Evolutionary conservation across 2,329 filamentous ascomycete species (phyloP), one percentile per base, ranked within the genome.

Genomic region (Botrytis cinerea): DNA sequence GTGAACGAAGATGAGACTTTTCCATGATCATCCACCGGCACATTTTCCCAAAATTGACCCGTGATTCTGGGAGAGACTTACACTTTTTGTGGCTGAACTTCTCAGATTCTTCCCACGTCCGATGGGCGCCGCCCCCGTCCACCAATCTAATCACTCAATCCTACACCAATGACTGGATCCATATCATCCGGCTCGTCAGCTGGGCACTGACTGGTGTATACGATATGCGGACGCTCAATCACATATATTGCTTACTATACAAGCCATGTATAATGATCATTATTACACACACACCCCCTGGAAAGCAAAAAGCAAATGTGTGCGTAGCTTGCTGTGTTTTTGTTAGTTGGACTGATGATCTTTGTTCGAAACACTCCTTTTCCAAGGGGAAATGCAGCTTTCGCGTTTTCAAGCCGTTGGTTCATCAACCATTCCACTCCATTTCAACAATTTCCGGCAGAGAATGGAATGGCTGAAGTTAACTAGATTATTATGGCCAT

Each of bases 61-160:
- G 61, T 72, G 70, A 72, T 72, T 72, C 43, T 67, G 64, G 32
- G 45, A 38, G 46, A 51, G 18, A 72, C 45, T 66, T 67, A 67
- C 64, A 35, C 64, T 54, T 48, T 72, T 67, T 72, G 48, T 72
- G 70, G 70, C 70, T 66, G 70, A 64, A 67, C 57, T 57, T 57
- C 70, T 69, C 48, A 48, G 46, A 67, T 69, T 57, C 14, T 22
- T 25, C 35, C 35, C 54, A 69, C 57, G 46, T 69, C 66, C 66
- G 66, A 66, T 12, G 63, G 20, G 45, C 22, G 35, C 45, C 32
- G 48, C 45, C 45, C 62, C 22, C 59, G 18, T 45, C 45, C 38
- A 45, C 38, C 35, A 32, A 63, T 63, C 61, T 43, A 45, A 25
- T 32, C 61, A 45, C 18, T 45, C 35, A 9, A 48, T 38, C 45